phyloP scores from a whole-genome alignment of 805 yeast species.

The Ogataea thermomethanolica region DNA sequence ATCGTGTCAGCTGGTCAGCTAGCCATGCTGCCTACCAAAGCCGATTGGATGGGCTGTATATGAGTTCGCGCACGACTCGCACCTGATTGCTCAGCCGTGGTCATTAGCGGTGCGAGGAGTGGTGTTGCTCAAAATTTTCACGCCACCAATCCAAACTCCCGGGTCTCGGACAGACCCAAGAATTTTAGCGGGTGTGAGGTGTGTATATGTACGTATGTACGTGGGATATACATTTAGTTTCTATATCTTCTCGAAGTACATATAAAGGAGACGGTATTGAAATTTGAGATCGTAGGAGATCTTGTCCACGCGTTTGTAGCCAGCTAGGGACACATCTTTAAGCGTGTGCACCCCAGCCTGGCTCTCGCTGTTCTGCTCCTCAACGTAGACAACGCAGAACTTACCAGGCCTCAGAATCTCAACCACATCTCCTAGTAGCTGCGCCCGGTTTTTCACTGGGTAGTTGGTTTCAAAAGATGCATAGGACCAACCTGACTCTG shows the following conservation, averaged over 20 bases:
- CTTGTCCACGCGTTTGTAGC: constrained; percentile 62
- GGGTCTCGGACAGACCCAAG: too few species aligned
- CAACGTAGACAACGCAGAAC: constrained; percentile 47
- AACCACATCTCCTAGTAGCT: constrained; percentile 59
- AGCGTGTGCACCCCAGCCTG: constrained; percentile 28
- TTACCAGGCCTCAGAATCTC: constrained; percentile 68
- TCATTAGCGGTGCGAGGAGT: constrained; percentile 10
- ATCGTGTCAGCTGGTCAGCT: background rate
- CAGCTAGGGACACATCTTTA: constrained; percentile 34
- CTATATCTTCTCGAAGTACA: constrained; percentile 49
- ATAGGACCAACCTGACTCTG: constrained; percentile 91
- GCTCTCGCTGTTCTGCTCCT: constrained; percentile 29
- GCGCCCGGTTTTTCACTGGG: constrained; percentile 47
- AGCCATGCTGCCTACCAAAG: background rate
- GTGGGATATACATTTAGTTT: background rate
- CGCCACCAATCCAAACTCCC: background rate
- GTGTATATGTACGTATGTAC: too few species aligned
- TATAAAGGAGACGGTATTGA: constrained; percentile 68
- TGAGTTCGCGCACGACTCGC: constrained; percentile 6
- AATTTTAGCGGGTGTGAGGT: too few species aligned
- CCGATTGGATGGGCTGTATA: background rate
- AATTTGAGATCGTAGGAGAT: constrained; percentile 68
- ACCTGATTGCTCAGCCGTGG: constrained; percentile 4
- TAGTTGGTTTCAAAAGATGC: constrained; percentile 94
- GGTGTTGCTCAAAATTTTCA: background rate